Evolutionary conservation across 192 early-diverging fungal species (phyloP), one percentile per base, ranked within the genome.

Genomic region (Mortierella alpina): DNA sequence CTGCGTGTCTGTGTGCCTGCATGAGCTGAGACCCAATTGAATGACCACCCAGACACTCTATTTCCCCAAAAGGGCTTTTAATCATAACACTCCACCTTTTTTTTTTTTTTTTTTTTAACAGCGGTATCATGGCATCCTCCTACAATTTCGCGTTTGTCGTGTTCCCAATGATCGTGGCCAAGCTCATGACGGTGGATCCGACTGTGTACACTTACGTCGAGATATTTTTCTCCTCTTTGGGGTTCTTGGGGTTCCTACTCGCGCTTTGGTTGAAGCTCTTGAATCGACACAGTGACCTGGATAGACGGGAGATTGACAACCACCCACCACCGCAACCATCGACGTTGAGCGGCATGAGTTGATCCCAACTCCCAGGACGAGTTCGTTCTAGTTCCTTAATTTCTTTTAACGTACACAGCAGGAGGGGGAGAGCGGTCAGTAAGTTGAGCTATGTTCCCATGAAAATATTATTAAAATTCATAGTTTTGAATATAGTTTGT

Each of bases 101-200:
- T 60, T 54, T 20, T 46, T 45, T 61, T 41, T 31, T 13, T 18
- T 42, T 50, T 41, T 41, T 5, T 5, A 14, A n/a, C 59, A 82
- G 86, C 60, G 89, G 89, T 1, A 59, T 90, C 17, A 59, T 85
- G 12, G 86, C 87, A n/a, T 78, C 88, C 4, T 59, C 82, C 0
- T 70, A 83, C 47, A 91, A 90, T 62, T 41, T 85, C 8, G 83
- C 86, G 0, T 77, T 88, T n/a, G 79, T 85, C 5, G 48, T 91
- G 6, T 85, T 89, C 55, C 90, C 90, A 13, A 61, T 90, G 41
- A 60, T 88, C 22, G 90, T 91, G 8, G 90, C 87, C 2, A 58
- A 54, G n/a, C 73, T 90, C 7, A 81, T 84, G 72, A 78, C 61
- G 6, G 23, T 46, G 22, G 88, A 90, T 57, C 58, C 70, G 15